A percentile compares a stretch with the other conserved stretches of the same genome.
These are phyloP conservation scores for Diplodia seriata DNA, from an alignment of 2,329 filamentous ascomycete species.

Conservation along the genomic window DNA sequence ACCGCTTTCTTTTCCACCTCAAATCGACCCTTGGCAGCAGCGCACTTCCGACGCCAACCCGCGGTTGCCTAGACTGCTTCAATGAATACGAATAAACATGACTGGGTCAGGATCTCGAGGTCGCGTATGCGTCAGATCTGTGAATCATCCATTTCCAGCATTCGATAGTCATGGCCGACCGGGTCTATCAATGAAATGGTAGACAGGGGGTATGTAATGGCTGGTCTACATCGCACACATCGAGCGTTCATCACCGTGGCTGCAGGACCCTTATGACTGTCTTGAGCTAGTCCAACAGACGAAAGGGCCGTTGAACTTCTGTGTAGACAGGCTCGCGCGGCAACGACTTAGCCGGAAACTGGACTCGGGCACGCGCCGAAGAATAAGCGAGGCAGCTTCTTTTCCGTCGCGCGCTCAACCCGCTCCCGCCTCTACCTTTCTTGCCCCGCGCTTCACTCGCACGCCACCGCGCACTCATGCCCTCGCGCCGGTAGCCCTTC, in stretches of 20 bases:
- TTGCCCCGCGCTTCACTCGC: conserved; percentile 9
- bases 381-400: conserved; percentile 6
- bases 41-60: not conserved
- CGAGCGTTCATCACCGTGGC: not conserved
- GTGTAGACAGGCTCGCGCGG: not conserved
- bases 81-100: not conserved
- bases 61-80: not conserved
- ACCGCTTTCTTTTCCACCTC: not conserved
- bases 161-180: not conserved
- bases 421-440: conserved; percentile 8
- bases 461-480: conserved; percentile 28
- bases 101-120: not conserved
- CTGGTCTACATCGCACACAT: too few relatives aligned
- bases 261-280: too few relatives aligned
- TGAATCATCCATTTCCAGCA: not conserved
- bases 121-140: not conserved
- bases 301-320: not conserved
- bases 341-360: conserved; percentile 4
- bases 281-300: not conserved
- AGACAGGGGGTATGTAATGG: not conserved
- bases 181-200: conserved; percentile 2
- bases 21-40: not conserved
- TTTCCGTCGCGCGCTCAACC: conserved; percentile 21
- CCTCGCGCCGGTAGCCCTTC: conserved; percentile 25
- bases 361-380: conserved; percentile 1